Evolutionary conservation across 2,329 filamentous ascomycete genomes (phyloP).

Genomic region (Xylaria hypoxylon): DNA sequence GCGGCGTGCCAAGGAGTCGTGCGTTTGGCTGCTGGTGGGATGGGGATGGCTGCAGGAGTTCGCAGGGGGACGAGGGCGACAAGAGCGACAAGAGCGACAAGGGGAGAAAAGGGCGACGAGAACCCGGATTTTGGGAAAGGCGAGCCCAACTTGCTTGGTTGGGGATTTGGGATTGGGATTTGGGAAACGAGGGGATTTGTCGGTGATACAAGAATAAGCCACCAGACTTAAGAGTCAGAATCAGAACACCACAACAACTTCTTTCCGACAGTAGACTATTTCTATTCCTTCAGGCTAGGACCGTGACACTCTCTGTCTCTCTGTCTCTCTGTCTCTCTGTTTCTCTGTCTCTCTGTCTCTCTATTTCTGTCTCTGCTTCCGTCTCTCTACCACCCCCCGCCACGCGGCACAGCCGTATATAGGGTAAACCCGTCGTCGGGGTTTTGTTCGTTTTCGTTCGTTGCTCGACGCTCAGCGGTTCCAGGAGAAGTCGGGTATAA

Average conservation of each 20-base stretch:
- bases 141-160: slow-evolving; percentile 33
- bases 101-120: slow-evolving; percentile 37
- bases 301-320: too few species aligned
- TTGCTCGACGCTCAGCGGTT: slow-evolving; percentile 21
- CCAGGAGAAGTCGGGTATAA: slow-evolving; percentile 27
- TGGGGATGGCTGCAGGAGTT: slow-evolving; percentile 40
- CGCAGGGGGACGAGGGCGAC: slow-evolving; percentile 36
- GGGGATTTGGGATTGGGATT: slow-evolving; percentile 13
- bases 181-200: slow-evolving; percentile 2
- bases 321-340: too few species aligned
- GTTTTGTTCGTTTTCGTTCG: slow-evolving; percentile 17
- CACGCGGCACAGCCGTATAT: slow-evolving; percentile 17
- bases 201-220: slow-evolving; percentile 8
- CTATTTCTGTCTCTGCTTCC: neutral
- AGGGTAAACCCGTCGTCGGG: slow-evolving; percentile 10
- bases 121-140: slow-evolving; percentile 35
- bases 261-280: neutral
- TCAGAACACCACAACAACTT: slow-evolving; percentile 6
- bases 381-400: slow-evolving; percentile 21
- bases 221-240: slow-evolving; percentile 1
- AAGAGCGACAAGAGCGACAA: neutral
- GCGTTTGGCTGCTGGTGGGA: slow-evolving; percentile 32
- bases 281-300: slow-evolving; percentile 9
- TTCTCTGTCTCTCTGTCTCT: neutral
- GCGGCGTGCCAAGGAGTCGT: slow-evolving; percentile 22